Conservation (phyloP, 345 rosid genomes). For the Gossypium raimondii region DNA sequence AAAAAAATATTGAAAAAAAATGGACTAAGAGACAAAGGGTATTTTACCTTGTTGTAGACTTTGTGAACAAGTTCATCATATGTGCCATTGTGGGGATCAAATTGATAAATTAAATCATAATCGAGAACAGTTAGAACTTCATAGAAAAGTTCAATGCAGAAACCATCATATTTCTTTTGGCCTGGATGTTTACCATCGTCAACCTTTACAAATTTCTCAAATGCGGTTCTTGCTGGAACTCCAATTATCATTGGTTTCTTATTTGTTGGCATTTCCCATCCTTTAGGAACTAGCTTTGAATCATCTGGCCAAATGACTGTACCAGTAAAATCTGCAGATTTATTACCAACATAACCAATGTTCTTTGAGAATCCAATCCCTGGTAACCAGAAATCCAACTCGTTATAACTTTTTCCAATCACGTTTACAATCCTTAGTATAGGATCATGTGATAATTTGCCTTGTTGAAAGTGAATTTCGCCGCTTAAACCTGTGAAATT, state of each 20-base stretch:
- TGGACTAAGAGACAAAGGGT: background rate
- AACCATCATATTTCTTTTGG: conserved; percentile 30
- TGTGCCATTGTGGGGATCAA: conserved; percentile 27
- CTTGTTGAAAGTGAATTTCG: conserved; percentile 25
- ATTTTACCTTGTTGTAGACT: conserved; percentile 46
- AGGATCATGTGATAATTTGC: conserved; percentile 10
- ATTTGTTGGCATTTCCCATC: conserved; percentile 35
- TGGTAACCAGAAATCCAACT: conserved; percentile 40
- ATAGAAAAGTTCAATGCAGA: conserved; percentile 45
- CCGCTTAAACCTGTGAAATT: conserved; percentile 45
- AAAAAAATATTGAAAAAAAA: background rate
- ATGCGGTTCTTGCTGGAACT: conserved; percentile 38
- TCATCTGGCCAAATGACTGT: conserved; percentile 40
- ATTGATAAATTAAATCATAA: conserved; percentile 25
- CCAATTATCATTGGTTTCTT: conserved; percentile 34
- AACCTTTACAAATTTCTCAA: conserved; percentile 42
- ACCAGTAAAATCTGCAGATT: background rate
- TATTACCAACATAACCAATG: background rate
- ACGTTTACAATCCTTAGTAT: conserved; percentile 32
- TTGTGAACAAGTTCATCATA: conserved; percentile 36
- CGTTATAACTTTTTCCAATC: conserved; percentile 36
- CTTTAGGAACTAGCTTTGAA: conserved; percentile 25
- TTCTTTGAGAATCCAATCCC: conserved; percentile 27
- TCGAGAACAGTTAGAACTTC: conserved; percentile 12
- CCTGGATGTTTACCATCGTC: background rate